Evolutionary conservation across 1,284 basidiomycete species (phyloP).

Genomic region (Phellopilus nigrolimitatus): DNA sequence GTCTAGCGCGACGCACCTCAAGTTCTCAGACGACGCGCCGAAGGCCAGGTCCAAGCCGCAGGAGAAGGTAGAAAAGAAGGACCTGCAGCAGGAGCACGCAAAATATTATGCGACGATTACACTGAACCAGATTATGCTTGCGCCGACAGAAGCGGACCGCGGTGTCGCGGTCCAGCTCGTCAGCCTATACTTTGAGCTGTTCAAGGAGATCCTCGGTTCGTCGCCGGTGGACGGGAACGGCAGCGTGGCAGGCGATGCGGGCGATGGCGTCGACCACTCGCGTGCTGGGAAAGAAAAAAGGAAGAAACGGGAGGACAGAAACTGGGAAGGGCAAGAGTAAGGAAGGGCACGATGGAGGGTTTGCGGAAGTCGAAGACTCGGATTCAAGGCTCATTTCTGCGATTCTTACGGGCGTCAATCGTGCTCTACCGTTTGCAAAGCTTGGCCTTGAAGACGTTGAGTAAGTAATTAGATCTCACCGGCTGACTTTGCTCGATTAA

Average conservation of each 20-base stretch:
- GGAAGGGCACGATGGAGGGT: constrained; percentile 54
- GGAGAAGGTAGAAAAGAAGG: constrained; percentile 26
- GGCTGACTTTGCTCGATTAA: constrained; percentile 11
- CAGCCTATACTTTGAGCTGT: constrained; percentile 94
- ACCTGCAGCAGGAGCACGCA: constrained; percentile 51
- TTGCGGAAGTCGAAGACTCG: constrained; percentile 71
- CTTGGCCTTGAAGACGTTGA: constrained; percentile 52
- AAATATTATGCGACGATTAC: constrained; percentile 92
- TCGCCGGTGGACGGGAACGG: constrained; percentile 30
- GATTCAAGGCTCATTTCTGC: constrained; percentile 88
- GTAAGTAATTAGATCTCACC: constrained; percentile 32
- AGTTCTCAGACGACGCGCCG: constrained; percentile 32
- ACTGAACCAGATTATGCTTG: constrained; percentile 89
- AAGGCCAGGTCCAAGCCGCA: constrained; percentile 23
- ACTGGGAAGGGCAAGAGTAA: constrained; percentile 34
- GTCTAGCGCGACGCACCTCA: constrained; percentile 34
- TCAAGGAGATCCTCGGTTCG: constrained; percentile 80
- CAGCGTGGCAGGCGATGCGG: constrained; percentile 32
- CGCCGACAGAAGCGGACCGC: constrained; percentile 56
- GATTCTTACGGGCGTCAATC: constrained; percentile 91
- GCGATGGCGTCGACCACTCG: constrained; percentile 33
- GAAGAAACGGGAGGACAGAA: constrained; percentile 30
- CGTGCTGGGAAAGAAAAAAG: constrained; percentile 30
- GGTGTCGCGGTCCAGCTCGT: constrained; percentile 82
- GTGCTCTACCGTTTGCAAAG: constrained; percentile 90